Conservation (phyloP, 495 filamentous ascomycete genomes). For the Aspergillus wentii region DNA sequence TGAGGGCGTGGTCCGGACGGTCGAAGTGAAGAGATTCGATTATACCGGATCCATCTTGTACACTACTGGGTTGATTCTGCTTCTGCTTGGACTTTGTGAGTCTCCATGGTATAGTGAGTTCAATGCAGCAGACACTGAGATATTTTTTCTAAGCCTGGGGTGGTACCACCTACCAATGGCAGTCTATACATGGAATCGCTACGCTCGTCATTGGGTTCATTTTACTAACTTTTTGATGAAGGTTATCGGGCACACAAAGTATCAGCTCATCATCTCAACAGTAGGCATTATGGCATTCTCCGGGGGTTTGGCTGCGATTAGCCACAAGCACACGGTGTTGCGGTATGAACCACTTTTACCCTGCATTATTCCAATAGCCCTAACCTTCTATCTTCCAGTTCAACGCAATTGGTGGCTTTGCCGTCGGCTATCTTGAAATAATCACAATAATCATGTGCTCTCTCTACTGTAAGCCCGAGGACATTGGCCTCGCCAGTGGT, state of each 20-base stretch:
- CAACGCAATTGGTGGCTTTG: slow-evolving; percentile 29
- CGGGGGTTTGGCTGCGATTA: slow-evolving; percentile 21
- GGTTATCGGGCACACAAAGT: slow-evolving; percentile 20
- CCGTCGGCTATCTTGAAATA: slow-evolving; percentile 26
- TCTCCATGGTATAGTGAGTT: too few species aligned
- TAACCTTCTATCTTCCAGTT: slow-evolving; percentile 15
- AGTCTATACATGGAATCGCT: slow-evolving; percentile 40
- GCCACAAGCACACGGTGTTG: slow-evolving; percentile 16
- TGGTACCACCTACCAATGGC: slow-evolving; percentile 44
- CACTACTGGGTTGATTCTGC: slow-evolving; percentile 35
- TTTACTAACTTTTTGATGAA: slow-evolving; percentile 30
- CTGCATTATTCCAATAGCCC: too few species aligned
- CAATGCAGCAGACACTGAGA: too few species aligned
- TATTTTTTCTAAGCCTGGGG: slow-evolving; percentile 43
- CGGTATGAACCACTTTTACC: slow-evolving; percentile 13
- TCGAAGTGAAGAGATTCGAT: slow-evolving; percentile 36
- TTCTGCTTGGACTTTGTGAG: slow-evolving; percentile 43
- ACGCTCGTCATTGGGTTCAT: slow-evolving; percentile 37
- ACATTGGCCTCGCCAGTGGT: slow-evolving; percentile 46
- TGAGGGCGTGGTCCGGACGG: slow-evolving; percentile 18
- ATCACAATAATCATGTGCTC: slow-evolving; percentile 29
- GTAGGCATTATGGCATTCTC: slow-evolving; percentile 18
- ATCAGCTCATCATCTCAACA: slow-evolving; percentile 17
- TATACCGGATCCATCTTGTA: slow-evolving; percentile 38
- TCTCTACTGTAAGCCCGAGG: slow-evolving; percentile 22